A percentile compares a stretch with the other conserved stretches of the same genome.
phyloP scores from a whole-genome alignment of 1,284 basidiomycete genomes.

The Marasmius tenuissimus region DNA sequence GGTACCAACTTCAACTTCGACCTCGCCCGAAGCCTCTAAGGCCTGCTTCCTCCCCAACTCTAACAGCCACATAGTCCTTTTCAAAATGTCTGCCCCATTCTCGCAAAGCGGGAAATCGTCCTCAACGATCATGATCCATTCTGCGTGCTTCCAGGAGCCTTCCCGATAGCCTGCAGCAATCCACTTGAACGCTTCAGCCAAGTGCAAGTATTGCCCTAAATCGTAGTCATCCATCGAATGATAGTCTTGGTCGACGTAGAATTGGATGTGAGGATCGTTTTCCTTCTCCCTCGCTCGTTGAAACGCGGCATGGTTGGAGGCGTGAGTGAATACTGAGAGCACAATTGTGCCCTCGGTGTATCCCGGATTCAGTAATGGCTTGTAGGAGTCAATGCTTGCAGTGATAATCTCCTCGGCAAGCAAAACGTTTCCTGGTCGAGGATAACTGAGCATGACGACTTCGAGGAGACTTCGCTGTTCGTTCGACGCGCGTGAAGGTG shows the following conservation, averaged over 20 bases:
- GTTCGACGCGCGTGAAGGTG: not conserved
- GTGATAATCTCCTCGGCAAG: constrained; percentile 15
- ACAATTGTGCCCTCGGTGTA: not conserved
- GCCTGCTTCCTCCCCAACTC: constrained; percentile 20
- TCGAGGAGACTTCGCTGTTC: not conserved
- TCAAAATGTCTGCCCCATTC: constrained; percentile 30
- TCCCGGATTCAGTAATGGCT: not conserved
- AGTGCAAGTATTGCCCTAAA: constrained; percentile 37
- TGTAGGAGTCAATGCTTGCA: not conserved
- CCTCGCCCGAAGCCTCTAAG: not conserved
- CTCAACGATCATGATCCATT: constrained; percentile 43
- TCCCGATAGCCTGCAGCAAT: constrained; percentile 6
- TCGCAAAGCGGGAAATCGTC: constrained; percentile 44
- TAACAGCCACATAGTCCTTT: constrained; percentile 32
- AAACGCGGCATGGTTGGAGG: constrained; percentile 30
- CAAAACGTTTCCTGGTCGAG: constrained; percentile 10
- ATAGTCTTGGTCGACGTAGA: constrained; percentile 32
- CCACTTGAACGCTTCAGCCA: constrained; percentile 41
- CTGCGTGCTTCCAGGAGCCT: constrained; percentile 20
- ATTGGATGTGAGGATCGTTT: constrained; percentile 24
- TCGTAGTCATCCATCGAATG: constrained; percentile 24
- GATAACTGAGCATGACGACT: not conserved
- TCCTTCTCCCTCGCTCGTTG: constrained; percentile 21
- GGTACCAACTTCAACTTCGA: constrained; percentile 16
- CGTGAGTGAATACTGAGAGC: constrained; percentile 40